Percentiles rank a stretch among this genome's conserved stretches.
Conservation (phyloP, 2,329 filamentous ascomycete genomes). For the Alternaria gaisen region DNA sequence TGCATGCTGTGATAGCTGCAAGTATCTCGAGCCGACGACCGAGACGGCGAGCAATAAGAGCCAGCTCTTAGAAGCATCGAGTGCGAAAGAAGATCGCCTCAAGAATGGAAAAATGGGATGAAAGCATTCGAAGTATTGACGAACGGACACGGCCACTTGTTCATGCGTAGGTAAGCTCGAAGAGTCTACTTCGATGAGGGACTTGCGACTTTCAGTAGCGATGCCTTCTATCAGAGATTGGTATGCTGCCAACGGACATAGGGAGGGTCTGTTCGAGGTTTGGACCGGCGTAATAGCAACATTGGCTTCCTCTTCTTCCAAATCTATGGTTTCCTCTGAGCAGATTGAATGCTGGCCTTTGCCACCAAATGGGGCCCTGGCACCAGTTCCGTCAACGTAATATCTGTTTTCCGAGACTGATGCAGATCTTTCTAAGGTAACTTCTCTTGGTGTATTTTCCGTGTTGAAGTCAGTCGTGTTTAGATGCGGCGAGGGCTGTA, state of each 20-base stretch:
- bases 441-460: not conserved
- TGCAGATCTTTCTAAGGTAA: conserved; percentile 8
- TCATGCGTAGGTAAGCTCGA: conserved; percentile 30
- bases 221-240: conserved; percentile 13
- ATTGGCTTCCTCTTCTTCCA: not conserved
- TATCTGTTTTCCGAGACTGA: conserved; percentile 14
- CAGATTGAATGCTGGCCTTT: conserved; percentile 10
- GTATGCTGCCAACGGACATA: conserved; percentile 6
- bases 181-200: conserved; percentile 7
- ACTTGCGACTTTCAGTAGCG: conserved; percentile 12
- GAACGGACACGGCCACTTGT: conserved; percentile 32
- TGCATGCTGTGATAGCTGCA: conserved; percentile 7
- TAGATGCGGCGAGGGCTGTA: conserved; percentile 6
- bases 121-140: conserved; percentile 39
- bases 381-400: conserved; percentile 25
- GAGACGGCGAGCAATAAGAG: conserved; percentile 39
- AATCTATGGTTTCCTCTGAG: not conserved
- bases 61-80: conserved; percentile 17
- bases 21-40: conserved; percentile 38
- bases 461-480: conserved; percentile 6
- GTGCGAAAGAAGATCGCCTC: conserved; percentile 29
- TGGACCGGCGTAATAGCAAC: not conserved
- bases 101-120: conserved; percentile 42
- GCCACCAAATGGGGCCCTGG: conserved; percentile 25
- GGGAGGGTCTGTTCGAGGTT: not conserved